Conservation (phyloP, 331 rosid genomes). For the Rhamnella rubrinervis region DNA sequence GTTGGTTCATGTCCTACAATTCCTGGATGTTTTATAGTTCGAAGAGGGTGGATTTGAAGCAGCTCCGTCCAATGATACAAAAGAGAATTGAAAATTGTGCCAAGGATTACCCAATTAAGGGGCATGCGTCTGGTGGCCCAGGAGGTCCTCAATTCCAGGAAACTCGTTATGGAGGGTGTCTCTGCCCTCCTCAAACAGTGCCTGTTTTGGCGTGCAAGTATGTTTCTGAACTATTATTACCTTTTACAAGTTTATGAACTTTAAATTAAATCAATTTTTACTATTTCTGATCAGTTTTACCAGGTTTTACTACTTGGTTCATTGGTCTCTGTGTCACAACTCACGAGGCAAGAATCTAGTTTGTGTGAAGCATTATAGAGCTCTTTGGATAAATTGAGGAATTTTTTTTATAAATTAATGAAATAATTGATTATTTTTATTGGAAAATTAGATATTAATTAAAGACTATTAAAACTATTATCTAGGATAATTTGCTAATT, state of each 20-base stretch:
- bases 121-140: constrained; percentile 63
- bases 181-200: constrained; percentile 54
- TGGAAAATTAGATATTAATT: no score
- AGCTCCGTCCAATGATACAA: constrained; percentile 56
- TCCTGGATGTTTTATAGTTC: not conserved
- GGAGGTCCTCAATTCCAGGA: constrained; percentile 58
- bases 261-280: not conserved
- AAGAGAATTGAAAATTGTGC: constrained; percentile 65
- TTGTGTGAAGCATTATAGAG: no score
- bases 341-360: no score
- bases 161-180: constrained; percentile 56
- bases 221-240: constrained; percentile 17
- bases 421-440: no score
- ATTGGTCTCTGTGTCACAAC: no score
- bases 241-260: not conserved
- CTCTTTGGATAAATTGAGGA: no score
- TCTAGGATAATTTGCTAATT: no score
- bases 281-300: not conserved
- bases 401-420: no score
- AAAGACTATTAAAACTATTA: no score
- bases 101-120: constrained; percentile 47
- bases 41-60: not conserved
- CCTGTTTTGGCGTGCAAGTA: constrained; percentile 83
- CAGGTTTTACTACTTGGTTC: not conserved
- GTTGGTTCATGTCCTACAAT: not conserved